phyloP scores from a whole-genome alignment of 2,329 filamentous ascomycete genomes.

The Hypoxylon sp. region DNA sequence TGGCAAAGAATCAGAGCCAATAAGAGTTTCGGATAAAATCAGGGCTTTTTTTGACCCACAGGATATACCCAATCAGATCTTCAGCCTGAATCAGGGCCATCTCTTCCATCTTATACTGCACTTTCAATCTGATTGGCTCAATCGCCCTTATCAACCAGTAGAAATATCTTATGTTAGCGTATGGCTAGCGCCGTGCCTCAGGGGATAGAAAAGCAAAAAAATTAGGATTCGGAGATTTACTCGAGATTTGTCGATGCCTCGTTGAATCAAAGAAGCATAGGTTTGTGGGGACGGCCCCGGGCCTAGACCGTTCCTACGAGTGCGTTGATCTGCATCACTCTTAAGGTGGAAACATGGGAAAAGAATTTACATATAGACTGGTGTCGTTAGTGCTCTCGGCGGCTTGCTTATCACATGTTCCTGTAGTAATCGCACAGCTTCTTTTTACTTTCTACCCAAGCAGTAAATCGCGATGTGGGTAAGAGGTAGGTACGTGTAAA shows the following conservation, averaged over 20 bases:
- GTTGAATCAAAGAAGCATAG: slow-evolving; percentile 12
- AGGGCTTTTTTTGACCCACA: too few relatives aligned
- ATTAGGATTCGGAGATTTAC: not conserved
- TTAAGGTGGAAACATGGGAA: slow-evolving; percentile 17
- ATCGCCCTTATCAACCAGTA: too few relatives aligned
- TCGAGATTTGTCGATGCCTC: not conserved
- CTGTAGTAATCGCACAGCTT: slow-evolving; percentile 2
- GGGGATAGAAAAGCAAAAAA: too few relatives aligned
- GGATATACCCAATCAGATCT: too few relatives aligned
- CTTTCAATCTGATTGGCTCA: too few relatives aligned
- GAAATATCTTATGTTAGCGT: too few relatives aligned
- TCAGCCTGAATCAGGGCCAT: too few relatives aligned
- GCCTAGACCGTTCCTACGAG: not conserved
- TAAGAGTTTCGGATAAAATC: too few relatives aligned
- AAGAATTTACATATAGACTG: too few relatives aligned
- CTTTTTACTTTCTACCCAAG: not conserved
- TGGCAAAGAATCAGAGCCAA: too few relatives aligned
- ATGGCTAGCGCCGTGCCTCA: too few relatives aligned
- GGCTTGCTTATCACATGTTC: slow-evolving; percentile 13
- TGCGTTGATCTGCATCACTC: slow-evolving; percentile 21
- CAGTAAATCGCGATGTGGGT: not conserved
- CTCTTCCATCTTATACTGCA: too few relatives aligned
- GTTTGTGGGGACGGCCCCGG: not conserved
- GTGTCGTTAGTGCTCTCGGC: slow-evolving; percentile 1
- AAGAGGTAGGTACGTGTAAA: not conserved